phyloP scores from a whole-genome alignment of 2,329 filamentous ascomycete genomes.

The Phialophora expanda region DNA sequence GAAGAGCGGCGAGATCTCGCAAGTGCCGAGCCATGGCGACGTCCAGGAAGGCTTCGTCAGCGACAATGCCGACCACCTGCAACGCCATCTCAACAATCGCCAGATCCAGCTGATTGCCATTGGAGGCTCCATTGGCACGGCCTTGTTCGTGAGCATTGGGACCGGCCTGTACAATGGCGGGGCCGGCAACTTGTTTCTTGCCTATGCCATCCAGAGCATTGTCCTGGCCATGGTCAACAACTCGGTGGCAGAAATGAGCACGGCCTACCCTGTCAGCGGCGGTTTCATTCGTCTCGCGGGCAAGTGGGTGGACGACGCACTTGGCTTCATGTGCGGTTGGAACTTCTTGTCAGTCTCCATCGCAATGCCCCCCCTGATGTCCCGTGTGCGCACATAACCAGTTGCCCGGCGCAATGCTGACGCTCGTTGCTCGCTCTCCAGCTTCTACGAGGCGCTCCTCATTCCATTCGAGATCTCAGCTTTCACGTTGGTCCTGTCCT shows the following conservation, averaged over 20 bases:
- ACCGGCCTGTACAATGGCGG: slow-evolving; percentile 43
- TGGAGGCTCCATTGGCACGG: slow-evolving; percentile 46
- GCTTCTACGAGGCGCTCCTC: slow-evolving; percentile 49
- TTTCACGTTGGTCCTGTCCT: slow-evolving; percentile 48
- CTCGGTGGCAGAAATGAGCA: slow-evolving; percentile 50
- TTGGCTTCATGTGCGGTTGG: slow-evolving; percentile 53
- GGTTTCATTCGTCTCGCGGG: slow-evolving; percentile 47
- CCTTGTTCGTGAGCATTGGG: slow-evolving; percentile 46
- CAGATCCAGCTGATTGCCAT: slow-evolving; percentile 50
- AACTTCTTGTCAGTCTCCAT: slow-evolving; percentile 51
- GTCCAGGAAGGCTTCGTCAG: slow-evolving; percentile 7
- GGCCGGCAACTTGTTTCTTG: slow-evolving; percentile 45
- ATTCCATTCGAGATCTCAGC: slow-evolving; percentile 52
- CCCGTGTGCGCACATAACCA: not conserved
- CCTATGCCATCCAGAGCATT: slow-evolving; percentile 42
- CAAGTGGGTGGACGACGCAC: slow-evolving; percentile 53
- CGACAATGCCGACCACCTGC: slow-evolving; percentile 15
- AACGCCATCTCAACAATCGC: slow-evolving; percentile 29
- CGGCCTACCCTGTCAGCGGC: slow-evolving; percentile 50
- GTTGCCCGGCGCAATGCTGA: not conserved
- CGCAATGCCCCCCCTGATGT: not conserved
- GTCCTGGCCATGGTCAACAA: slow-evolving; percentile 45
- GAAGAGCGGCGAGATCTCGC: not conserved
- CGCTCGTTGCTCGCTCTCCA: not conserved
- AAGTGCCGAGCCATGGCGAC: not conserved